Conservation (phyloP, 2,329 filamentous ascomycete species). For the Aureobasidium subglaciale region DNA sequence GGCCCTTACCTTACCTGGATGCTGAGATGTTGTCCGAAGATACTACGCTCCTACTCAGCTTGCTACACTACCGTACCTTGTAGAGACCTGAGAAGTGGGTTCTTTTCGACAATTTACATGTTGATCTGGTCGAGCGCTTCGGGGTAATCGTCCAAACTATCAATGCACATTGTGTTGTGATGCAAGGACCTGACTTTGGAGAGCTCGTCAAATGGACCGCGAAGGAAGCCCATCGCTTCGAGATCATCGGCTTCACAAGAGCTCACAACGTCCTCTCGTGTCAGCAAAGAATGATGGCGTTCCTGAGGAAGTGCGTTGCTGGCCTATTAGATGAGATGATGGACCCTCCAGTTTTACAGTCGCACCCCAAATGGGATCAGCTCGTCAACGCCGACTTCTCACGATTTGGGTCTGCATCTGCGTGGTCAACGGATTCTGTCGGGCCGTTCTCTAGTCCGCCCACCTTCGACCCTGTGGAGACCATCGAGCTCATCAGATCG, state of each 20-base stretch:
- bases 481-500: neutral
- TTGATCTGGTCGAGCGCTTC: slow-evolving; percentile 14
- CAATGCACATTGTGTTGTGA: slow-evolving; percentile 17
- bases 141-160: neutral
- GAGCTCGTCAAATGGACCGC: slow-evolving; percentile 15
- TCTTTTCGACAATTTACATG: slow-evolving; percentile 17
- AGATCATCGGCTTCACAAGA: slow-evolving; percentile 17
- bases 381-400: neutral
- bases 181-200: slow-evolving; percentile 14
- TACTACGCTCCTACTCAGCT: slow-evolving; percentile 10
- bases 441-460: neutral
- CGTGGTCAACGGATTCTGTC: slow-evolving; percentile 1
- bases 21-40: slow-evolving; percentile 15
- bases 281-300: slow-evolving; percentile 10
- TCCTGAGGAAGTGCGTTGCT: neutral
- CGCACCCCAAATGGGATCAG: neutral
- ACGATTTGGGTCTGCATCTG: neutral
- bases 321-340: neutral
- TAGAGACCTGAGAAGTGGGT: slow-evolving; percentile 16
- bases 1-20: slow-evolving; percentile 18
- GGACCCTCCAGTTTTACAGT: neutral
- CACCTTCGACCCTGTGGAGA: neutral
- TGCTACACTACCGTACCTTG: slow-evolving; percentile 17
- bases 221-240: slow-evolving; percentile 13
- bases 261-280: slow-evolving; percentile 6